Evolutionary conservation across 176 grass and related monocot genomes (phyloP).

Genomic region (Poa pratensis): DNA sequence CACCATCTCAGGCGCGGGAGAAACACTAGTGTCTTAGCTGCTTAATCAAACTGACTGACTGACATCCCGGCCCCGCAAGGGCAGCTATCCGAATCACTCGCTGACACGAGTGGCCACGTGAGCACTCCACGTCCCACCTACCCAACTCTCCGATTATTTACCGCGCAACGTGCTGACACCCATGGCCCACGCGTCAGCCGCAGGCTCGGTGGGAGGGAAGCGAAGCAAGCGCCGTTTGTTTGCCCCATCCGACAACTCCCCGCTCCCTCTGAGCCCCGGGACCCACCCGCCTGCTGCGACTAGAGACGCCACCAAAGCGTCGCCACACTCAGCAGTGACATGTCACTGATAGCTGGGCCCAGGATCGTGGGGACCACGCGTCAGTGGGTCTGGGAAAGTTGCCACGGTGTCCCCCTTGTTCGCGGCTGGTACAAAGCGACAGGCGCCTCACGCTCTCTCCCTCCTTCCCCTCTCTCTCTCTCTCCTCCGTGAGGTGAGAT

Average conservation of each 20-base stretch:
- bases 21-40: neutral
- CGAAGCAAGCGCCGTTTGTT: slow-evolving; percentile 22
- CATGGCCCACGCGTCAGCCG: neutral
- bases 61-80: too few relatives aligned
- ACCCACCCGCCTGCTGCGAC: neutral
- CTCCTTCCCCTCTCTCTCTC: neutral
- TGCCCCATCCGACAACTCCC: slow-evolving; percentile 21
- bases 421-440: neutral
- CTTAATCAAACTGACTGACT: too few relatives aligned
- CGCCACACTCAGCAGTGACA: neutral
- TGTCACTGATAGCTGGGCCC: rapidly evolving
- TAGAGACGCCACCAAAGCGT: neutral
- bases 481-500: neutral
- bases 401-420: neutral
- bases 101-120: neutral
- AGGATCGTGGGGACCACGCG: rapidly evolving
- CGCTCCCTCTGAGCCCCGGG: neutral
- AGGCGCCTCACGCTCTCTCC: slow-evolving; percentile 27
- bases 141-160: neutral
- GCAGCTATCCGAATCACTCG: neutral
- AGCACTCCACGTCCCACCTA: neutral
- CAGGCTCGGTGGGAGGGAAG: neutral
- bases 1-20: neutral
- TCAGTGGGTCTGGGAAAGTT: rapidly evolving
- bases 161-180: neutral